phyloP scores from a whole-genome alignment of 2,329 filamentous ascomycete species.

The Samsoniella hepiali region DNA sequence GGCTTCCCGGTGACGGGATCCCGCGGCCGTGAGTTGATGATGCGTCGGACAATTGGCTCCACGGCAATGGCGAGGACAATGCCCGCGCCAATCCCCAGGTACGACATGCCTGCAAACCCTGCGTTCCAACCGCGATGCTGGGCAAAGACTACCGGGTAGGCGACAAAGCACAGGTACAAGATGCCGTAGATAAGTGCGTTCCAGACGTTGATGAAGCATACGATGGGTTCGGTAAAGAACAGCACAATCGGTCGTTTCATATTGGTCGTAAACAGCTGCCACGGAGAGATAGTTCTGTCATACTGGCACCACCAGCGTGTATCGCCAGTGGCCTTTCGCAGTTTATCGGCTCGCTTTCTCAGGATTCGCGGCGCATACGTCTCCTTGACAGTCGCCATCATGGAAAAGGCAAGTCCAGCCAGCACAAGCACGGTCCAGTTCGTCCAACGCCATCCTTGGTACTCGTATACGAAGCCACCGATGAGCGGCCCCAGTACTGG shows the following conservation, averaged over 20 bases:
- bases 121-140: slow-evolving; percentile 72
- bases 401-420: slow-evolving; percentile 56
- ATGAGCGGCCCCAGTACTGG: slow-evolving; percentile 45
- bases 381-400: slow-evolving; percentile 63
- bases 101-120: slow-evolving; percentile 72
- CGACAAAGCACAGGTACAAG: slow-evolving; percentile 85
- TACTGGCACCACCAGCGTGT: slow-evolving; percentile 76
- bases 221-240: slow-evolving; percentile 76
- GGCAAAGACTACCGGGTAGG: slow-evolving; percentile 81
- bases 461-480: slow-evolving; percentile 67
- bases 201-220: slow-evolving; percentile 67
- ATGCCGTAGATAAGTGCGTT: slow-evolving; percentile 69
- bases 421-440: slow-evolving; percentile 79
- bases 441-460: slow-evolving; percentile 84
- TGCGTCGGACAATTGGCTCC: slow-evolving; percentile 69
- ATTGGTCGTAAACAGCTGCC: slow-evolving; percentile 68
- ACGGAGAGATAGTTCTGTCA: slow-evolving; percentile 65
- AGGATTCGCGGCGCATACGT: slow-evolving; percentile 74
- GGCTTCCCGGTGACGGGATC: slow-evolving; percentile 73
- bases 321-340: slow-evolving; percentile 67
- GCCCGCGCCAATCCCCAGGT: slow-evolving; percentile 66
- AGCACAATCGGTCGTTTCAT: slow-evolving; percentile 75
- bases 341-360: slow-evolving; percentile 59
- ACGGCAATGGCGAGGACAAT: slow-evolving; percentile 58
- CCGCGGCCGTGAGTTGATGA: slow-evolving; percentile 73